Evolutionary conservation across 108 stramenopile species (phyloP), one percentile per base, ranked within the genome.

Genomic region (Cyclotella baltica): DNA sequence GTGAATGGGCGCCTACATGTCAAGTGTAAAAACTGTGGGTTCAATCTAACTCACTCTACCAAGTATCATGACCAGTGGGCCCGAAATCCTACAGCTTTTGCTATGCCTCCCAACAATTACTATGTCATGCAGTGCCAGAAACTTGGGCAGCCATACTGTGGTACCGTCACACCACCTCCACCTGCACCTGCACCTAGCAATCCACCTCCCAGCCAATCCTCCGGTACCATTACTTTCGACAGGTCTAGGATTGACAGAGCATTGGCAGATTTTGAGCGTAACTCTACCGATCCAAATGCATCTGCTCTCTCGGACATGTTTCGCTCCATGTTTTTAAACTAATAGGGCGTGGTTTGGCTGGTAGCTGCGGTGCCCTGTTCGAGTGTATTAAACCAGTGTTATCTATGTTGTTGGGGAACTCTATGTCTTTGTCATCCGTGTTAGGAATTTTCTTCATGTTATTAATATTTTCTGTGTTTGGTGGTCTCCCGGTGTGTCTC

Each of bases 251-350:
- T 43, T 43, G 40, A 43, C 10, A 11, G 10, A 43, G 6, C 40
- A 11, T 43, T 43, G 40, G 40, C 40, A 6, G 13, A 43, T 13
- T 43, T 43, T 43, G 6, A 43, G 40, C 40, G 13, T 6, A 43
- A 43, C 40, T 43, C 40, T 11, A 43, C 40, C 40, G 13, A 43
- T 13, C 40, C 40, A 6, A 43, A 43, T 43, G 40, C 40, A 43
- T 13, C 40, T n/a, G n/a, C n/a, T n/a, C n/a, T n/a, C n/a, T 43
- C 40, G 13, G 40, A 43, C 10, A 43, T 43, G 40, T 43, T 43
- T 13, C 6, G 40, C 6, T 43, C 57, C 16, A 16, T 58, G 28
- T 30, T 58, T 58, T 58, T 58, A 58, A 58, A 58, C 57, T 58
- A 58, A 28, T 9, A 31, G 57, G 57, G 29, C 57, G 57, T 31